phyloP scores from a whole-genome alignment of 345 rosid genomes.

The Brassica cretica region DNA sequence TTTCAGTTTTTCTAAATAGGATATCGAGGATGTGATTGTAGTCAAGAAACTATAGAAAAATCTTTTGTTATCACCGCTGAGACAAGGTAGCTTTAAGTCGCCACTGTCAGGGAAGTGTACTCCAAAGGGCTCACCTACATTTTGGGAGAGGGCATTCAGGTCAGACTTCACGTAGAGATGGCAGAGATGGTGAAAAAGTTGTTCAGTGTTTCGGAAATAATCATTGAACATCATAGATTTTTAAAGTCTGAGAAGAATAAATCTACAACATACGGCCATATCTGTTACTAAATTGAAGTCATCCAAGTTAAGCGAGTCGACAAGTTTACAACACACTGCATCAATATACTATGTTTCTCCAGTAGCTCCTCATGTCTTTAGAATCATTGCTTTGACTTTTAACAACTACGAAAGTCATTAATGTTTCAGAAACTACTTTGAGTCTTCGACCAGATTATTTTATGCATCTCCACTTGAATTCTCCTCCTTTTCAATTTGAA shows the following conservation, averaged over 20 bases:
- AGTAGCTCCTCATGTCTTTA: conserved; percentile 30
- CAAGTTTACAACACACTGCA: conserved; percentile 39
- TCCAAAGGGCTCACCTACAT: background rate
- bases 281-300: conserved; percentile 61
- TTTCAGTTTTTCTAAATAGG: too few species aligned
- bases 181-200: background rate
- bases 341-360: conserved; percentile 28
- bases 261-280: conserved; percentile 60
- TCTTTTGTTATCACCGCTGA: background rate
- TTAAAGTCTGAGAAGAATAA: background rate
- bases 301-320: conserved; percentile 20
- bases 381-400: conserved; percentile 27
- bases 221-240: background rate
- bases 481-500: conserved; percentile 33
- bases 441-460: conserved; percentile 11
- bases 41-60: too few species aligned
- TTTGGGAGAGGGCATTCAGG: background rate
- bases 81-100: background rate
- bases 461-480: conserved; percentile 29
- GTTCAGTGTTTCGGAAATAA: background rate
- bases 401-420: conserved; percentile 2
- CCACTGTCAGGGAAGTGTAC: background rate
- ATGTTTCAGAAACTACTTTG: conserved; percentile 16
- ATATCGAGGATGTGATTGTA: too few species aligned
- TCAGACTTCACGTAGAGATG: background rate